Percentiles rank a stretch among this genome's conserved stretches.
Conservation (phyloP, 2,329 filamentous ascomycete species). For the Sporothrix sp. region DNA sequence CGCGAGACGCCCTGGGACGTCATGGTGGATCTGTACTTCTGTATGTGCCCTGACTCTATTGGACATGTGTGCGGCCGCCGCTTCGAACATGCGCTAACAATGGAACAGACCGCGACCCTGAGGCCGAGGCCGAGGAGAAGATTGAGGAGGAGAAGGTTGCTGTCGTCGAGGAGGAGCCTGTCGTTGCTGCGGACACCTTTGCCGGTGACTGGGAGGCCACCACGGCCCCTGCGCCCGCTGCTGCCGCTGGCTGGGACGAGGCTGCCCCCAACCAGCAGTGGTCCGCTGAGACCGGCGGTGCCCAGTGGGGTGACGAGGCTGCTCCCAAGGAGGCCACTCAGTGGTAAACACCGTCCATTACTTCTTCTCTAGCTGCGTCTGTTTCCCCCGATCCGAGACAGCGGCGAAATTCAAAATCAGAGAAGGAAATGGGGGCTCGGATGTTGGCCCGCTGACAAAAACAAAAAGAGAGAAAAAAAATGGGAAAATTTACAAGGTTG, state of each 20-base stretch:
- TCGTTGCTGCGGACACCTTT: conserved; percentile 71
- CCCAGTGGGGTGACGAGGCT: conserved; percentile 43
- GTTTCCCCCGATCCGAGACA: background rate
- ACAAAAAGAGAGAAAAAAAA: conserved; percentile 10
- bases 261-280: conserved; percentile 61
- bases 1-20: conserved; percentile 97
- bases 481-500: conserved; percentile 3
- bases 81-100: no score
- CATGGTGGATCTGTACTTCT: conserved; percentile 99
- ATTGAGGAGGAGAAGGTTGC: conserved; percentile 85
- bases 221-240: conserved; percentile 49
- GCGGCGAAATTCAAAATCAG: background rate
- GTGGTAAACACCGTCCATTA: conserved; percentile 33
- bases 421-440: no score
- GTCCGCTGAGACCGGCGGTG: conserved; percentile 49
- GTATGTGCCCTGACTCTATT: no score
- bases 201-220: conserved; percentile 78
- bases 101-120: conserved; percentile 77
- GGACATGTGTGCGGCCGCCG: no score
- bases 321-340: conserved; percentile 38
- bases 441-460: no score
- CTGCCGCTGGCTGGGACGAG: conserved; percentile 41
- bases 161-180: conserved; percentile 75
- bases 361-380: background rate
- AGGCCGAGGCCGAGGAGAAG: conserved; percentile 99